Percentiles rank a stretch among this genome's conserved stretches.
phyloP scores from a whole-genome alignment of 495 filamentous ascomycete genomes.

The Lasiosphaeris hirsuta region DNA sequence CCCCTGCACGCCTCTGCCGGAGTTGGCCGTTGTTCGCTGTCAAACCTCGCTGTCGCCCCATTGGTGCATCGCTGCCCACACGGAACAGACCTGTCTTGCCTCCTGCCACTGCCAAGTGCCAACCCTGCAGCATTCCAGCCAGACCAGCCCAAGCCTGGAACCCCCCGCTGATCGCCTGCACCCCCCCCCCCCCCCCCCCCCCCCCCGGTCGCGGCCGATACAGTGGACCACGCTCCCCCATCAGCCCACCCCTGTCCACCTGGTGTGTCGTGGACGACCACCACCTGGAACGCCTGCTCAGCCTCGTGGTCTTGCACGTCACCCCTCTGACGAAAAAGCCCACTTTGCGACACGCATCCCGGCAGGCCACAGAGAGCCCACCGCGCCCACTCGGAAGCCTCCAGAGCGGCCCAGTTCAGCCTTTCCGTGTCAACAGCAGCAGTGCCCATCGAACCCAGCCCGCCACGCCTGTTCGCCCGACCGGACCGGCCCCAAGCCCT shows the following conservation, averaged over 20 bases:
- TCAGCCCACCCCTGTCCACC: constrained; percentile 28
- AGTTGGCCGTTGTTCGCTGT: constrained; percentile 20
- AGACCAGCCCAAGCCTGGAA: constrained; percentile 26
- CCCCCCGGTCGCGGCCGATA: constrained; percentile 28
- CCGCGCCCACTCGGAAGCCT: constrained; percentile 17
- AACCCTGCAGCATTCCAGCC: constrained; percentile 22
- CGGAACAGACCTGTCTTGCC: constrained; percentile 11
- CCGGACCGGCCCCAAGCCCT: no score
- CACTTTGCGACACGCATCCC: constrained; percentile 31
- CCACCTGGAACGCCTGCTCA: constrained; percentile 34
- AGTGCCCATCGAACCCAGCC: no score
- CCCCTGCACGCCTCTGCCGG: constrained; percentile 13
- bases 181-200: not conserved
- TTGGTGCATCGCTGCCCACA: constrained; percentile 8
- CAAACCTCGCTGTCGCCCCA: constrained; percentile 6
- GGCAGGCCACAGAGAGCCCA: constrained; percentile 21
- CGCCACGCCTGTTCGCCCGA: no score
- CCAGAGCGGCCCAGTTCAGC: constrained; percentile 16
- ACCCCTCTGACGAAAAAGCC: constrained; percentile 28
- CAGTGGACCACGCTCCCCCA: constrained; percentile 22
- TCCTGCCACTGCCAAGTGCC: constrained; percentile 22
- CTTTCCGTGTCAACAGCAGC: not conserved
- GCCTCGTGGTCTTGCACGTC: constrained; percentile 37
- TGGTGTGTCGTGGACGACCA: constrained; percentile 23
- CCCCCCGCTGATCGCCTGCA: constrained; percentile 23